Conservation (phyloP, 345 rosid genomes). For the Lenwebbia sp. region DNA sequence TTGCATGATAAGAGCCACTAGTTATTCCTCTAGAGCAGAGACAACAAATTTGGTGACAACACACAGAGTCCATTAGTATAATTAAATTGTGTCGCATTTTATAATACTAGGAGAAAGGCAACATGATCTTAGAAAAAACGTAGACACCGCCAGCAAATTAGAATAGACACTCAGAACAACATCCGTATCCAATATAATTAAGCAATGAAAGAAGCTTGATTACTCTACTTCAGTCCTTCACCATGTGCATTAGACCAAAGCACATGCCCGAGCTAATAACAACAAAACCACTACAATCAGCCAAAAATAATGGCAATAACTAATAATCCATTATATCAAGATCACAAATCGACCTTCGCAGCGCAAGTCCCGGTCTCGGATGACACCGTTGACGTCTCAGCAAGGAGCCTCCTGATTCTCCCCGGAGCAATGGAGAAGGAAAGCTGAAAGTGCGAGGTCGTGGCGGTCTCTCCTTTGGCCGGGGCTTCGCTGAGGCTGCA, state of each 20-base stretch:
- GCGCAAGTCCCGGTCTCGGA: background rate
- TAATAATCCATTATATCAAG: background rate
- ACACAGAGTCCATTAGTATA: background rate
- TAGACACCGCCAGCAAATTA: background rate
- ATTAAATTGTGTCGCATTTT: background rate
- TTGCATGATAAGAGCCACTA: background rate
- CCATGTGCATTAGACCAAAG: background rate
- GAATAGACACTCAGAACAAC: background rate
- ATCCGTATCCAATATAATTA: background rate
- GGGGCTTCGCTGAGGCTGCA: conserved; percentile 19
- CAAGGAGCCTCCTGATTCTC: conserved; percentile 34
- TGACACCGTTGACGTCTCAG: conserved; percentile 12
- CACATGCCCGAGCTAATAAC: background rate
- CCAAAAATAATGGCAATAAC: background rate
- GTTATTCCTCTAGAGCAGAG: background rate
- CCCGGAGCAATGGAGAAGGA: conserved; percentile 18
- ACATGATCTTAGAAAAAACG: background rate
- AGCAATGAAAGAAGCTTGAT: background rate
- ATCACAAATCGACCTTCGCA: background rate
- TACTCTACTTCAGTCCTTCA: background rate
- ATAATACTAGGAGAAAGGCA: background rate
- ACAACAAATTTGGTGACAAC: background rate
- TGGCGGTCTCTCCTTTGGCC: background rate
- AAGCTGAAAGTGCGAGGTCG: conserved; percentile 32
- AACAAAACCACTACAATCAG: background rate